Conservation (phyloP, 768 basidiomycete genomes). For the Podaxis sp. region DNA sequence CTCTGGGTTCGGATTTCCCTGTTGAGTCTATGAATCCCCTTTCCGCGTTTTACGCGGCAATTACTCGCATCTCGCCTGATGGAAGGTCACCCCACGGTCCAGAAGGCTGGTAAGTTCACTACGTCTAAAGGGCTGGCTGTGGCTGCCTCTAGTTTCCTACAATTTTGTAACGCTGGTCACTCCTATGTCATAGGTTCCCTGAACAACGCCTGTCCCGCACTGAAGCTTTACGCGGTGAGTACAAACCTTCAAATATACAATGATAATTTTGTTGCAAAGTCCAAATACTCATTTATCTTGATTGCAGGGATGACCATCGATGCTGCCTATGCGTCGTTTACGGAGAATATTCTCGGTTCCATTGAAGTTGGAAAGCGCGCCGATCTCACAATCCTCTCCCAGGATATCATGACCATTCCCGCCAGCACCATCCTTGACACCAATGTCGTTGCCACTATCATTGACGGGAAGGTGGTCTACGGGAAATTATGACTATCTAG, state of each 20-base stretch:
- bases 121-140: too few relatives aligned
- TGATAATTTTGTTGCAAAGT: too few relatives aligned
- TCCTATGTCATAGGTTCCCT: slow-evolving; percentile 66
- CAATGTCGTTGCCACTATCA: slow-evolving; percentile 69
- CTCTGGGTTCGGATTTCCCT: slow-evolving; percentile 88
- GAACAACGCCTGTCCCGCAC: slow-evolving; percentile 71
- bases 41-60: slow-evolving; percentile 83
- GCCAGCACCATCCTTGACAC: slow-evolving; percentile 61
- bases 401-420: slow-evolving; percentile 75
- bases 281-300: background rate
- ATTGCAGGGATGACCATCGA: slow-evolving; percentile 79
- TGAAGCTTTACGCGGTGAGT: slow-evolving; percentile 72
- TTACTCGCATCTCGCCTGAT: slow-evolving; percentile 67
- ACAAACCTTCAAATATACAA: background rate
- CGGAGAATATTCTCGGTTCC: slow-evolving; percentile 71
- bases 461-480: slow-evolving; percentile 64
- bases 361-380: slow-evolving; percentile 77
- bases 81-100: slow-evolving; percentile 82
- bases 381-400: slow-evolving; percentile 83
- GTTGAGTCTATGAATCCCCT: slow-evolving; percentile 88
- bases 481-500: slow-evolving; percentile 28
- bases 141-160: too few relatives aligned
- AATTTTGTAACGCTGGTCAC: too few relatives aligned
- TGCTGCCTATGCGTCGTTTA: slow-evolving; percentile 86
- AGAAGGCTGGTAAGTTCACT: slow-evolving; percentile 68